These are phyloP conservation scores for Ottelia alismoides DNA, from an alignment of 106 monocot genomes.

Conservation along the genomic window DNA sequence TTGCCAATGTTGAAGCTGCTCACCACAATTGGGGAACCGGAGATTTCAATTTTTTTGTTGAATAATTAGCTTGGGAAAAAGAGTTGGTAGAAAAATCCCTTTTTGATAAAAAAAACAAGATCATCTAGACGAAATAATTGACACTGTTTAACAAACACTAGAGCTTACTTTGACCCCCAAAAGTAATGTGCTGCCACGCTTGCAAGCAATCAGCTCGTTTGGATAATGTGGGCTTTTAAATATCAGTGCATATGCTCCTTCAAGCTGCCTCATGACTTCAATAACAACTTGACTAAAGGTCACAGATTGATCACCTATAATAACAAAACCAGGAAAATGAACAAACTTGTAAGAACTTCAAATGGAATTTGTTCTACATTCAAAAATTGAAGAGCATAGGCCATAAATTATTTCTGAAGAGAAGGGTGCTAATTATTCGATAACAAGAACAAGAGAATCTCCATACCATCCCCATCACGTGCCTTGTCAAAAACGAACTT, in stretches of 20 bases:
- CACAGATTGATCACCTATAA: conserved; percentile 50
- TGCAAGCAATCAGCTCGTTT: conserved; percentile 95
- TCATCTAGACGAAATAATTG: too few species aligned
- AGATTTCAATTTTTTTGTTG: too few species aligned
- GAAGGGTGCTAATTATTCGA: conserved; percentile 1
- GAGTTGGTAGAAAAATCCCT: too few species aligned
- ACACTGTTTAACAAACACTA: too few species aligned
- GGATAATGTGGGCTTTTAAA: conserved; percentile 98
- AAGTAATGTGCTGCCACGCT: conserved; percentile 78
- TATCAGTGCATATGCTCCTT: conserved; percentile 97
- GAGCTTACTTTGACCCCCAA: conserved; percentile 82
- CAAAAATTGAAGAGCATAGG: too few species aligned
- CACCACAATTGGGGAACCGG: too few species aligned
- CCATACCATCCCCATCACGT: conserved; percentile 62
- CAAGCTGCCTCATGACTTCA: conserved; percentile 97
- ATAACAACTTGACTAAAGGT: conserved; percentile 95
- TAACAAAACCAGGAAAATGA: background rate
- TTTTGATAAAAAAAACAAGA: too few species aligned
- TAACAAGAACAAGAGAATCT: background rate
- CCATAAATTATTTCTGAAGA: too few species aligned
- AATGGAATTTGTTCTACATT: too few species aligned
- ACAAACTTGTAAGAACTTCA: too few species aligned
- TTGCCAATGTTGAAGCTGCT: too few species aligned
- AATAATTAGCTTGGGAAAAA: too few species aligned
- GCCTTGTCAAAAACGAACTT: conserved; percentile 93